Conservation (phyloP, 2,329 filamentous ascomycete genomes). For the Fusarium keratoplasticum region DNA sequence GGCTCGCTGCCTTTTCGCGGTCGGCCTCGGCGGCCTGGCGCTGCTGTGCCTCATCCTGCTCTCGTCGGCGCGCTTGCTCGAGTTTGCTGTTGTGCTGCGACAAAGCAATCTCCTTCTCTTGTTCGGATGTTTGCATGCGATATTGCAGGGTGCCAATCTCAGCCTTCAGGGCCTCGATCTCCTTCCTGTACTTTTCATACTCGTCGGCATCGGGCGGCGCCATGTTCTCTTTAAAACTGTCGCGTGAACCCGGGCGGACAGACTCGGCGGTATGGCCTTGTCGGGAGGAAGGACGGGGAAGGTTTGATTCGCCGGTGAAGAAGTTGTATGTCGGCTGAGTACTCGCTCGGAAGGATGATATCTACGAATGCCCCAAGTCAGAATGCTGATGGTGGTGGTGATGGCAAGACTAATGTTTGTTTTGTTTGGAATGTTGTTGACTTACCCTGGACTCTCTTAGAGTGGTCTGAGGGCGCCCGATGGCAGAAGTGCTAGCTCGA, state of each 20-base stretch:
- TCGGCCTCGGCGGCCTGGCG: constrained; percentile 70
- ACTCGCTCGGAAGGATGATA: constrained; percentile 59
- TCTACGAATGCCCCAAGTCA: constrained; percentile 42
- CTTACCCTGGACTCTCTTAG: constrained; percentile 55
- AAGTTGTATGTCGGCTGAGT: constrained; percentile 71
- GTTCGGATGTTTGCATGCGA: constrained; percentile 85
- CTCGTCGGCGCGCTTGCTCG: constrained; percentile 80
- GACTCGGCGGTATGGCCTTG: constrained; percentile 56
- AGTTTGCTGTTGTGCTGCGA: constrained; percentile 87
- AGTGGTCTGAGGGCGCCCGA: constrained; percentile 51
- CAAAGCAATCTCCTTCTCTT: constrained; percentile 84
- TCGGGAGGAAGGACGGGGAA: constrained; percentile 53
- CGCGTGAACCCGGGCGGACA: constrained; percentile 61
- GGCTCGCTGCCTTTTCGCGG: constrained; percentile 60
- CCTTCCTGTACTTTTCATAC: constrained; percentile 67
- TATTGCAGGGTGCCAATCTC: constrained; percentile 91
- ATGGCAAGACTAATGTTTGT: constrained; percentile 31
- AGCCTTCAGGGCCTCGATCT: constrained; percentile 84
- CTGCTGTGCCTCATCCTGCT: constrained; percentile 85
- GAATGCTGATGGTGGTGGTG: constrained; percentile 3
- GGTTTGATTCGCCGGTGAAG: constrained; percentile 63
- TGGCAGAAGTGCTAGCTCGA: constrained; percentile 51
- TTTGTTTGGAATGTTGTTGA: constrained; percentile 43
- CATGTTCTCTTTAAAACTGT: constrained; percentile 71
- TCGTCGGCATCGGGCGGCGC: constrained; percentile 69